Conservation (phyloP, 2,329 filamentous ascomycete genomes). For the Diplocarpon mali region DNA sequence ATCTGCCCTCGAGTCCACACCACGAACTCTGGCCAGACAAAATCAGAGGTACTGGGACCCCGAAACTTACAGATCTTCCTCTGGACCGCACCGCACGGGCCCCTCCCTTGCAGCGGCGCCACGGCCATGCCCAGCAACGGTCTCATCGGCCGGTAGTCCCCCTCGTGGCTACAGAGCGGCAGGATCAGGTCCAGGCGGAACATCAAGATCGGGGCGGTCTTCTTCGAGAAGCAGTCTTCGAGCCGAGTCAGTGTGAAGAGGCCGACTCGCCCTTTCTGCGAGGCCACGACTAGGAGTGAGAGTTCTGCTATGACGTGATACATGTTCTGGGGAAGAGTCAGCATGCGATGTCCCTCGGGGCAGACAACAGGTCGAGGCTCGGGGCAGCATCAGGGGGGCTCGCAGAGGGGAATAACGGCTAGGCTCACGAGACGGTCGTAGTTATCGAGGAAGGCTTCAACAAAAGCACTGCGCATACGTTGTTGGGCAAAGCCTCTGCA, state of each 20-base stretch:
- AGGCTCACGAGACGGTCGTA: conserved; percentile 35
- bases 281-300: conserved; percentile 55
- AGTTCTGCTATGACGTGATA: conserved; percentile 55
- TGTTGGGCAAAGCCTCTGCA: conserved; percentile 12
- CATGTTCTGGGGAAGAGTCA: conserved; percentile 35
- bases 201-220: conserved; percentile 6
- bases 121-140: conserved; percentile 58
- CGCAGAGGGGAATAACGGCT: background rate
- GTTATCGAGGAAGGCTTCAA: conserved; percentile 10
- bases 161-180: conserved; percentile 29
- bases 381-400: no score
- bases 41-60: background rate
- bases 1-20: background rate
- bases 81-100: conserved; percentile 18
- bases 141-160: conserved; percentile 30
- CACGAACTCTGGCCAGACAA: background rate
- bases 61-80: conserved; percentile 33
- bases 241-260: conserved; percentile 47
- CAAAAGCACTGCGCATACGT: conserved; percentile 13
- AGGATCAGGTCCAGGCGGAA: conserved; percentile 43
- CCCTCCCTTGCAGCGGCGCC: conserved; percentile 44
- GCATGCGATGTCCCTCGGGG: background rate
- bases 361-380: no score
- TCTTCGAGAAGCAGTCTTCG: conserved; percentile 18
- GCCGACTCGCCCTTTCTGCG: conserved; percentile 53